Conservation (phyloP, 2,329 filamentous ascomycete species). For the Gnomoniopsis smithogilvyi region DNA sequence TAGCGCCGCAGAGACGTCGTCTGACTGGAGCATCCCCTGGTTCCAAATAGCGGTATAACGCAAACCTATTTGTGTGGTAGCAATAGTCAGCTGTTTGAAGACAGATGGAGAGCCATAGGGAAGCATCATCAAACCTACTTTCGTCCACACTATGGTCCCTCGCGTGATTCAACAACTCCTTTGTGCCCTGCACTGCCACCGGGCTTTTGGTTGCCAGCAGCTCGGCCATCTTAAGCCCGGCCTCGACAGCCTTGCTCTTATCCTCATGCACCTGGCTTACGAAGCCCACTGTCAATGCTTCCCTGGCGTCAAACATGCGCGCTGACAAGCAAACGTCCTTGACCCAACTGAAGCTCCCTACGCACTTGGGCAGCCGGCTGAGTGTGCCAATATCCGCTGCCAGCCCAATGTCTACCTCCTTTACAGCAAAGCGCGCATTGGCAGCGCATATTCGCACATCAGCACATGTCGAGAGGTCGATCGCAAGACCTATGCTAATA, state of each 20-base stretch:
- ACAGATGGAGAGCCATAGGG: not conserved
- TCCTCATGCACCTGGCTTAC: conserved; percentile 62
- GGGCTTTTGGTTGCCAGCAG: conserved; percentile 79
- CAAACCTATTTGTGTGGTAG: conserved; percentile 49
- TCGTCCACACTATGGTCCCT: conserved; percentile 76
- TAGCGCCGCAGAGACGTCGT: conserved; percentile 72
- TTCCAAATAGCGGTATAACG: conserved; percentile 90
- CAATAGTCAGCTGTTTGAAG: conserved; percentile 6
- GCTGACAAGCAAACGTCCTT: conserved; percentile 76
- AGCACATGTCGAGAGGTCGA: conserved; percentile 68
- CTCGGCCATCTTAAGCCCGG: conserved; percentile 60
- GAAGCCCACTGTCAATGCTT: conserved; percentile 68
- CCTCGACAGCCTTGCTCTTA: conserved; percentile 61
- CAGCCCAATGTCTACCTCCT: conserved; percentile 79
- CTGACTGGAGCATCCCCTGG: conserved; percentile 73
- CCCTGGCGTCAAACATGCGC: conserved; percentile 64
- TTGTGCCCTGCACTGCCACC: conserved; percentile 82
- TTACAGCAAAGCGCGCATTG: conserved; percentile 64
- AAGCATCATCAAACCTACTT: conserved; percentile 48
- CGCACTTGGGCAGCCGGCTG: conserved; percentile 68
- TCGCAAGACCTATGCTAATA: conserved; percentile 71
- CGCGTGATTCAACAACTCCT: conserved; percentile 80
- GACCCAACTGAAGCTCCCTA: conserved; percentile 70
- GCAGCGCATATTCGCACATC: conserved; percentile 66
- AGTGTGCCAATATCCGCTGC: conserved; percentile 78